Conservation (phyloP, 2,329 filamentous ascomycete species). For the Neonectria punicea region DNA sequence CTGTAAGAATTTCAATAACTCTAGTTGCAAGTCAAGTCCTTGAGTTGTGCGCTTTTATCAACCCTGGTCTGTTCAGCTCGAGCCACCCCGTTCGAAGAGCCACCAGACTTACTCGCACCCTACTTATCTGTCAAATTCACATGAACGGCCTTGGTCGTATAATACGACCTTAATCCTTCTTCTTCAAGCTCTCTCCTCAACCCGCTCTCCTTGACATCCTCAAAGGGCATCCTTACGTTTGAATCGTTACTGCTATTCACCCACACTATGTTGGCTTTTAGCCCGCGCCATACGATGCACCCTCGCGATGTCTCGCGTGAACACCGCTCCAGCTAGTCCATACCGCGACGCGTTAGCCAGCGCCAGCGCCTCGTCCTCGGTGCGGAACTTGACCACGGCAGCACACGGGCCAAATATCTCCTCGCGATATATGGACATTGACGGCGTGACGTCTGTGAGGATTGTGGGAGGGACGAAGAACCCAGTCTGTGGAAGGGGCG, state of each 20-base stretch:
- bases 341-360: constrained; percentile 58
- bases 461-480: constrained; percentile 46
- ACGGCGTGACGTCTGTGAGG: constrained; percentile 38
- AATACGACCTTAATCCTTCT: constrained; percentile 44
- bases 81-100: not conserved
- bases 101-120: not conserved
- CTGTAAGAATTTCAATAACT: too few species aligned
- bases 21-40: not conserved
- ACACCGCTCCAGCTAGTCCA: constrained; percentile 65
- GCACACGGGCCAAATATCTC: constrained; percentile 48
- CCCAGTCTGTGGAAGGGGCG: constrained; percentile 32
- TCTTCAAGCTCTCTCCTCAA: constrained; percentile 47
- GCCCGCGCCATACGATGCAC: constrained; percentile 55
- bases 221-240: constrained; percentile 46
- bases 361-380: constrained; percentile 44
- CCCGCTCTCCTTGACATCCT: constrained; percentile 48
- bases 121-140: constrained; percentile 39
- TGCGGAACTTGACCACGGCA: constrained; percentile 39
- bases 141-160: constrained; percentile 45
- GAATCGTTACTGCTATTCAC: constrained; percentile 51
- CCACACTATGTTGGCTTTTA: constrained; percentile 64
- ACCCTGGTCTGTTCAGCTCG: not conserved
- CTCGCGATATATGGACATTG: constrained; percentile 41
- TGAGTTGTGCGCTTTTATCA: too few species aligned
- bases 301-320: constrained; percentile 61